Conservation (phyloP, 306 rosid species). For the Astragalus glycyphyllos region DNA sequence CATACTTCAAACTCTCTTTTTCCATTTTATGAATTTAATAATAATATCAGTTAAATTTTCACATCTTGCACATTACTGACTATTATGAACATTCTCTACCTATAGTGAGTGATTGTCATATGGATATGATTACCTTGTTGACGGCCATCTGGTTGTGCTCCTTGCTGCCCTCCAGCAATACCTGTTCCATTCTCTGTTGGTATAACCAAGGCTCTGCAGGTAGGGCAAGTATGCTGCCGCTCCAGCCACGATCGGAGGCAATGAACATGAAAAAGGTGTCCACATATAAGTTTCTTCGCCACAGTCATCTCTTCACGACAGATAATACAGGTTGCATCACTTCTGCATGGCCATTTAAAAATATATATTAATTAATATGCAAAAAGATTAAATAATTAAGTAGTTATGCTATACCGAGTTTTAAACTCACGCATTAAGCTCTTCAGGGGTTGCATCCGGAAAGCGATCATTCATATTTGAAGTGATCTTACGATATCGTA, state of each 20-base stretch:
- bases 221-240: constrained; percentile 98
- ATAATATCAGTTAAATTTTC: constrained; percentile 22
- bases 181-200: constrained; percentile 82
- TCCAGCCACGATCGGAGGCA: constrained; percentile 99
- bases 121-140: constrained; percentile 67
- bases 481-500: constrained; percentile 95
- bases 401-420: constrained; percentile 22
- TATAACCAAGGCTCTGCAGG: constrained; percentile 96
- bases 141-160: constrained; percentile 67
- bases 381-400: constrained; percentile 25
- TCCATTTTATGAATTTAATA: constrained; percentile 16
- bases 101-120: constrained; percentile 11
- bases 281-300: constrained; percentile 95
- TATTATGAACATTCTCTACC: constrained; percentile 6
- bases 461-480: constrained; percentile 98
- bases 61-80: constrained; percentile 17
- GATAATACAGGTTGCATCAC: constrained; percentile 96
- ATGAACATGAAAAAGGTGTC: constrained; percentile 94
- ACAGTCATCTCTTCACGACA: constrained; percentile 99
- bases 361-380: constrained; percentile 29
- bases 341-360: constrained; percentile 62
- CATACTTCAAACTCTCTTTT: constrained; percentile 13
- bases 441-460: constrained; percentile 97
- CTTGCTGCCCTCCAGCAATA: constrained; percentile 67
- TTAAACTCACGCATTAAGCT: constrained; percentile 83